phyloP scores from a whole-genome alignment of 2,329 filamentous ascomycete genomes.

The Ascomycota sp. region DNA sequence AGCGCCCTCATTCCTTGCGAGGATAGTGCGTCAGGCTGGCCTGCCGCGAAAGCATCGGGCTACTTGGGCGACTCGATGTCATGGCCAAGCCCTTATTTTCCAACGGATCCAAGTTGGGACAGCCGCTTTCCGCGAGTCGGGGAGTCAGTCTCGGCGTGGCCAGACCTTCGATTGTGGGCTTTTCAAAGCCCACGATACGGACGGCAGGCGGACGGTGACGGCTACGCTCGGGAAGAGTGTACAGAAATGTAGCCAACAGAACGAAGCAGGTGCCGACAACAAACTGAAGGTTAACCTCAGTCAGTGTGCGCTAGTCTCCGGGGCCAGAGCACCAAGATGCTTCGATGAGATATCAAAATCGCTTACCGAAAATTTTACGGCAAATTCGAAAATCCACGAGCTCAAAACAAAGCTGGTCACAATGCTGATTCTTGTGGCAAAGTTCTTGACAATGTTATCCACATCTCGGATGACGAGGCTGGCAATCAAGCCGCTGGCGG shows the following conservation, averaged over 20 bases:
- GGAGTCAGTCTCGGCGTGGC: conserved; percentile 17
- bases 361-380: conserved; percentile 52
- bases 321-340: too few species aligned
- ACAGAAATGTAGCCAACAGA: conserved; percentile 66
- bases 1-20: too few species aligned
- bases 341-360: background rate
- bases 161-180: conserved; percentile 36
- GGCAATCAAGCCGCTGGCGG: conserved; percentile 62
- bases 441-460: conserved; percentile 74
- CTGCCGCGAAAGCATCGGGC: conserved; percentile 20
- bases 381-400: conserved; percentile 66
- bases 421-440: conserved; percentile 83
- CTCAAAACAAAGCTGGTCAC: conserved; percentile 72
- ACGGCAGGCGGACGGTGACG: conserved; percentile 39
- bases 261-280: conserved; percentile 62
- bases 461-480: conserved; percentile 20
- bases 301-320: too few species aligned
- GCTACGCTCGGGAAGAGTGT: conserved; percentile 46
- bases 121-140: conserved; percentile 11
- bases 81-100: conserved; percentile 17
- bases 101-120: conserved; percentile 19
- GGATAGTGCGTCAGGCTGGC: conserved; percentile 17
- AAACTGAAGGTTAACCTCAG: too few species aligned
- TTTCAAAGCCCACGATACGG: conserved; percentile 56
- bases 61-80: conserved; percentile 25